A percentile compares a stretch with the other conserved stretches of the same genome.
Conservation (phyloP, 306 rosid genomes). For the Oemleria cerasiformis region DNA sequence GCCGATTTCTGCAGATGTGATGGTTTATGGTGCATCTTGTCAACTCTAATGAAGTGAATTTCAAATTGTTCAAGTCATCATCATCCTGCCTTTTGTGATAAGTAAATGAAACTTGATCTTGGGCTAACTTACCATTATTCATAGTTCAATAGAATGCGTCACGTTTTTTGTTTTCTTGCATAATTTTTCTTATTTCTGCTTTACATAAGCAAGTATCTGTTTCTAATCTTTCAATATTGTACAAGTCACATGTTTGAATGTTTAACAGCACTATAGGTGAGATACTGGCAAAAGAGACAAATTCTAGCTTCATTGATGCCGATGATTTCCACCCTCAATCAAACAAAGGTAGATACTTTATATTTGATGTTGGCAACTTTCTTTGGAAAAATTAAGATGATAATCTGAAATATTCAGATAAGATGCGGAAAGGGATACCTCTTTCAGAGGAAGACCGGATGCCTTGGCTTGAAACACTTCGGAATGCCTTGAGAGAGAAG, state of each 20-base stretch:
- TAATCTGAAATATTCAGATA: conserved; percentile 38
- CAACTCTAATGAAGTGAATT: no score
- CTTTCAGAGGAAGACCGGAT: conserved; percentile 69
- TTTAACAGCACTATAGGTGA: conserved; percentile 70
- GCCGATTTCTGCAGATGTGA: no score
- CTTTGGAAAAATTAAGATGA: neutral
- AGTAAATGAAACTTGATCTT: no score
- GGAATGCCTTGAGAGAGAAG: conserved; percentile 33
- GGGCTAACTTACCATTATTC: no score
- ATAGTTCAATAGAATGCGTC: no score
- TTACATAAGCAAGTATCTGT: neutral
- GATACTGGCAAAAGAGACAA: conserved; percentile 52
- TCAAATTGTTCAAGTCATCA: no score
- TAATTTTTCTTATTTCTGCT: no score
- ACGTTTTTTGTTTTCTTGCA: no score
- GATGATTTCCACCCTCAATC: conserved; percentile 80
- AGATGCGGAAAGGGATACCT: conserved; percentile 72
- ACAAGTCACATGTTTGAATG: neutral
- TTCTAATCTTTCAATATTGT: neutral
- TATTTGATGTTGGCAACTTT: neutral
- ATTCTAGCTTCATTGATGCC: conserved; percentile 65
- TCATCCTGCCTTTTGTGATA: no score
- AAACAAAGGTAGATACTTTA: conserved; percentile 53
- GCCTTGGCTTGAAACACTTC: conserved; percentile 80
- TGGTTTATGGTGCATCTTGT: no score